These are phyloP conservation scores for Trametes sanguinea DNA, from an alignment of 768 basidiomycete species.

Conservation along the genomic window DNA sequence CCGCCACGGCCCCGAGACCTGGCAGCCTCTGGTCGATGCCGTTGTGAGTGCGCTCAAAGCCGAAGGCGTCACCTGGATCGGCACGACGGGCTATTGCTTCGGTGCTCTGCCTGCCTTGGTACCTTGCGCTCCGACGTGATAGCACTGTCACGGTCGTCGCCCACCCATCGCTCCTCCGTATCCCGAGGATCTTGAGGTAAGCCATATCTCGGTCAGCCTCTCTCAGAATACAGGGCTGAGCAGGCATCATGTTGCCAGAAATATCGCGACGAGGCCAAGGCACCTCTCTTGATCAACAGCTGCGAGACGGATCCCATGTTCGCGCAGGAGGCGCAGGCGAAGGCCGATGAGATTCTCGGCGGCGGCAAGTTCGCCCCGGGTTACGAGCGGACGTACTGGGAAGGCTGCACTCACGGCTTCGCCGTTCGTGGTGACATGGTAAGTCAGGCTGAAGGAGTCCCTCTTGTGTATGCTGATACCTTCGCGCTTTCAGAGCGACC, in stretches of 20 bases:
- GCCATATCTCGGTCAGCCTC: neutral
- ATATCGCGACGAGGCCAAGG: constrained; percentile 36
- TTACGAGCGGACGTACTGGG: constrained; percentile 38
- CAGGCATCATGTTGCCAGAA: constrained; percentile 23
- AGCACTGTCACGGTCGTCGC: constrained; percentile 43
- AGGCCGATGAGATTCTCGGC: constrained; percentile 42
- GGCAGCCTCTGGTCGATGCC: constrained; percentile 38
- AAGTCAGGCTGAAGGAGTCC: neutral
- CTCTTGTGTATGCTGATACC: too few species aligned
- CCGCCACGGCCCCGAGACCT: constrained; percentile 36
- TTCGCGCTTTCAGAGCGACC: constrained; percentile 33
- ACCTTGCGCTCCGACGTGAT: constrained; percentile 45
- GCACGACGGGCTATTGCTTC: constrained; percentile 46
- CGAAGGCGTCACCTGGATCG: constrained; percentile 42
- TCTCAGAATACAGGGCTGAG: too few species aligned
- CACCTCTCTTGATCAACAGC: constrained; percentile 46
- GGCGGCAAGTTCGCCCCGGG: constrained; percentile 40
- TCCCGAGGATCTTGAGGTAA: constrained; percentile 42
- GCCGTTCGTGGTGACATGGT: constrained; percentile 44
- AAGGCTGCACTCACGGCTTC: constrained; percentile 33
- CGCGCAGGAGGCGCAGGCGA: constrained; percentile 34
- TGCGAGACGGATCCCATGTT: constrained; percentile 40
- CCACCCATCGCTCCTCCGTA: constrained; percentile 49
- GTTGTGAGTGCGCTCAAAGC: constrained; percentile 41
- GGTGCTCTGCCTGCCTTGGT: constrained; percentile 46